These are phyloP conservation scores for Rhizophagus sp. DNA, from an alignment of 192 early-diverging fungal species.

Conservation along the genomic window DNA sequence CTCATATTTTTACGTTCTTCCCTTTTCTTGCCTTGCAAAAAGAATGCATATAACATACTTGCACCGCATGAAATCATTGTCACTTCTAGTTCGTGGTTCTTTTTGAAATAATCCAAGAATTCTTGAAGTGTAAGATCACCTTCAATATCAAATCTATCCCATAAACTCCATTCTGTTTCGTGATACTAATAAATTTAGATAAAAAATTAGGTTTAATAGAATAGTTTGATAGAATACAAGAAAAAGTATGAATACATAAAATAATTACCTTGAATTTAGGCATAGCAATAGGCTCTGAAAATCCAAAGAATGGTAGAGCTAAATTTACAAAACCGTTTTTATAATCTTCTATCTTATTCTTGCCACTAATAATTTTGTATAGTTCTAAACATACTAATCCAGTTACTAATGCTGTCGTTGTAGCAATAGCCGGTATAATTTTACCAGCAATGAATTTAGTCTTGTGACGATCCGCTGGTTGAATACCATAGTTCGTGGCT, in stretches of 20 bases:
- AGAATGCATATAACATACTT: slow-evolving; percentile 44
- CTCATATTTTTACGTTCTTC: slow-evolving; percentile 72
- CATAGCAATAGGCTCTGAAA: slow-evolving; percentile 96
- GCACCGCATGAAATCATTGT: slow-evolving; percentile 92
- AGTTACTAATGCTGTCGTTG: slow-evolving; percentile 91
- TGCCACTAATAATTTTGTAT: slow-evolving; percentile 77
- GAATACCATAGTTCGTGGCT: slow-evolving; percentile 79
- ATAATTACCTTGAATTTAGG: slow-evolving; percentile 34
- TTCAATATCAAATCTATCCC: slow-evolving; percentile 93
- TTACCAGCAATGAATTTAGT: slow-evolving; percentile 85
- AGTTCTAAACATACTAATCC: slow-evolving; percentile 98
- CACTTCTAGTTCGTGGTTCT: slow-evolving; percentile 82
- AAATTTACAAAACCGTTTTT: slow-evolving; percentile 99
- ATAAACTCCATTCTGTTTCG: slow-evolving; percentile 84
- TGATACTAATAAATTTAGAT: slow-evolving; percentile 57
- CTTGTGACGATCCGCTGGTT: slow-evolving; percentile 50
- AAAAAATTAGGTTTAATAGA: background rate
- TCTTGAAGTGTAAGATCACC: slow-evolving; percentile 87
- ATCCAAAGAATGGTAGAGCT: slow-evolving; percentile 98
- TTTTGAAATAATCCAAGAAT: slow-evolving; percentile 83
- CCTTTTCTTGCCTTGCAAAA: slow-evolving; percentile 83
- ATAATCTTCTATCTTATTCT: slow-evolving; percentile 79
- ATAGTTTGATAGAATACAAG: background rate
- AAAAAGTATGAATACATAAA: background rate
- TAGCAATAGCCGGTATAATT: too few relatives aligned